phyloP scores from a whole-genome alignment of 2,329 filamentous ascomycete species.

The Xylariaceae sp. region DNA sequence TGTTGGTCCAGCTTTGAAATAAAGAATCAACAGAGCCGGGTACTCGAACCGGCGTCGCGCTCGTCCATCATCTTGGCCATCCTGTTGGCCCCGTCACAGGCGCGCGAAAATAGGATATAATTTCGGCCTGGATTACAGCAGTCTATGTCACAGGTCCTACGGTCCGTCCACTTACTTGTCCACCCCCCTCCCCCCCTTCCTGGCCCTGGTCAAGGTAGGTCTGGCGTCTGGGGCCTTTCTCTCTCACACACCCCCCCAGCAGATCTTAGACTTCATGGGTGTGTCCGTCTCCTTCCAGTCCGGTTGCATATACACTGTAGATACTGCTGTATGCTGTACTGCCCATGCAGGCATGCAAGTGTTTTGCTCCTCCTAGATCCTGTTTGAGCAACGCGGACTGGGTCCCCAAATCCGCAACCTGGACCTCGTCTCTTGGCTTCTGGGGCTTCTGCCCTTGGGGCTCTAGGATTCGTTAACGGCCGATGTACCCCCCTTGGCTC shows the following conservation, averaged over 20 bases:
- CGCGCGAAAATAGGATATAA: constrained; percentile 11
- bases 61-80: constrained; percentile 13
- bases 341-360: constrained; percentile 23
- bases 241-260: no score
- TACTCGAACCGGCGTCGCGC: no score
- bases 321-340: constrained; percentile 23
- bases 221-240: no score
- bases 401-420: constrained; percentile 28
- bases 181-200: no score
- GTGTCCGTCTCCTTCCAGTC: constrained; percentile 31
- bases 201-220: no score
- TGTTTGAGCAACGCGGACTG: constrained; percentile 28
- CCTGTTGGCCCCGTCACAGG: constrained; percentile 17
- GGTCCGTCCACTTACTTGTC: no score
- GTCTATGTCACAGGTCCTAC: constrained; percentile 14
- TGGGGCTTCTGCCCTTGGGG: constrained; percentile 19
- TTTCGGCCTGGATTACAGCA: constrained; percentile 16
- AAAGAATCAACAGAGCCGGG: no score
- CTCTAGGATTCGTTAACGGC: constrained; percentile 23
- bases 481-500: constrained; percentile 27
- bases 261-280: constrained; percentile 32
- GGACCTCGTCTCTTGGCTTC: constrained; percentile 27
- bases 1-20: no score
- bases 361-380: constrained; percentile 23
- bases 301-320: constrained; percentile 30